Conservation (phyloP, 192 early-diverging fungal genomes). For the Gaertneriomyces semiglobifer region DNA sequence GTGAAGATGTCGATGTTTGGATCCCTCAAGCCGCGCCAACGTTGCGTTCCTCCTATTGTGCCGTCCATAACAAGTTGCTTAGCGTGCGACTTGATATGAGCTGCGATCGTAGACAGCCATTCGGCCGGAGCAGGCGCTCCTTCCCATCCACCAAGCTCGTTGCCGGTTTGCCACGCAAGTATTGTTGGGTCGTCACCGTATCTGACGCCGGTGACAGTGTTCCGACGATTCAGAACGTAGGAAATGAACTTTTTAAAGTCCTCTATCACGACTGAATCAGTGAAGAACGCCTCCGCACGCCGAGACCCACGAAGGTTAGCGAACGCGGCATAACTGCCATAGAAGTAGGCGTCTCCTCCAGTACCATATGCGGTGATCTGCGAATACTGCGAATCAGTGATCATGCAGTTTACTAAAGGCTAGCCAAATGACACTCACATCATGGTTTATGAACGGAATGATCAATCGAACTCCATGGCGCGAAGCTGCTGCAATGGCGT, state of each 20-base stretch:
- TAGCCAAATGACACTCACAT: neutral
- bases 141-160: conserved; percentile 41
- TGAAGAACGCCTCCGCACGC: conserved; percentile 12
- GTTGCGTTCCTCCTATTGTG: conserved; percentile 13
- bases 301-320: conserved; percentile 9
- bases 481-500: conserved; percentile 32
- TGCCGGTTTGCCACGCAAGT: conserved; percentile 49
- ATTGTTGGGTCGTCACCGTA: conserved; percentile 47
- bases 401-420: neutral
- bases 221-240: conserved; percentile 36
- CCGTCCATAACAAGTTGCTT: conserved; percentile 20
- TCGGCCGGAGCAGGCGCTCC: conserved; percentile 5
- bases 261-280: neutral
- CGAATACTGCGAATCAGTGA: neutral
- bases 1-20: conserved; percentile 13
- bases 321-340: conserved; percentile 22
- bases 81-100: conserved; percentile 21
- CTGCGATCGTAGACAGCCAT: conserved; percentile 18
- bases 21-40: conserved; percentile 9
- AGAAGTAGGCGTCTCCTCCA: neutral
- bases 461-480: conserved; percentile 33
- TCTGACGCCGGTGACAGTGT: conserved; percentile 42
- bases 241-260: conserved; percentile 37
- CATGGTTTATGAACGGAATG: conserved; percentile 47
- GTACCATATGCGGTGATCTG: conserved; percentile 7